phyloP scores from a whole-genome alignment of 768 basidiomycete species.

The Hygrocybe coccinea region DNA sequence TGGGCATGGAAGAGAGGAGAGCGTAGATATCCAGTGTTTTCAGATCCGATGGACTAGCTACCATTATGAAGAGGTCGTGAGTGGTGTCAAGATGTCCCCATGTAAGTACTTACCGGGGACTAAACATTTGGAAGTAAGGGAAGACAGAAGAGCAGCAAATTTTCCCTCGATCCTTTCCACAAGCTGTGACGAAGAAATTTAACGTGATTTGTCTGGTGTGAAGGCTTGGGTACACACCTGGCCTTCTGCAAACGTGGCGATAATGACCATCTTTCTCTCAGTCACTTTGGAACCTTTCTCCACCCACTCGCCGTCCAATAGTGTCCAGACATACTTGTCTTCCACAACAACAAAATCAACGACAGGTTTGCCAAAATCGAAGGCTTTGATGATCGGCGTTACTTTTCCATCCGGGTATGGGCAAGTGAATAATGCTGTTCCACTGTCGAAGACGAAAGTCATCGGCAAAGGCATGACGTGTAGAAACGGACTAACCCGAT shows the following conservation, averaged over 20 bases:
- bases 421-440: conserved; percentile 60
- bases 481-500: conserved; percentile 53
- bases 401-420: conserved; percentile 24
- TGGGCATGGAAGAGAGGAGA: conserved; percentile 54
- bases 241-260: conserved; percentile 33
- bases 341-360: conserved; percentile 48
- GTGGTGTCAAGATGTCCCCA: conserved; percentile 5
- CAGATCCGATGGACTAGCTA: conserved; percentile 37
- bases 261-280: conserved; percentile 21
- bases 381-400: conserved; percentile 26
- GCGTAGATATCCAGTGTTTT: conserved; percentile 57
- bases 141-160: conserved; percentile 31
- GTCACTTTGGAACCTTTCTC: conserved; percentile 3
- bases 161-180: conserved; percentile 24
- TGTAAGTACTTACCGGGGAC: conserved; percentile 43
- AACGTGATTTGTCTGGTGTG: not conserved
- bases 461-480: not conserved
- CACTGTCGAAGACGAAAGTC: conserved; percentile 35
- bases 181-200: conserved; percentile 28
- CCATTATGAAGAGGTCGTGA: conserved; percentile 34
- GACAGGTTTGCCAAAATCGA: conserved; percentile 56
- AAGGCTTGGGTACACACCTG: conserved; percentile 29
- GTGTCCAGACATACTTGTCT: conserved; percentile 41
- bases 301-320: conserved; percentile 45
- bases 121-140: conserved; percentile 43